Percentiles rank a stretch among this genome's conserved stretches.
These are phyloP conservation scores for Condylostoma magnum DNA, from an alignment of 169 alveolate species.

Conservation along the genomic window DNA sequence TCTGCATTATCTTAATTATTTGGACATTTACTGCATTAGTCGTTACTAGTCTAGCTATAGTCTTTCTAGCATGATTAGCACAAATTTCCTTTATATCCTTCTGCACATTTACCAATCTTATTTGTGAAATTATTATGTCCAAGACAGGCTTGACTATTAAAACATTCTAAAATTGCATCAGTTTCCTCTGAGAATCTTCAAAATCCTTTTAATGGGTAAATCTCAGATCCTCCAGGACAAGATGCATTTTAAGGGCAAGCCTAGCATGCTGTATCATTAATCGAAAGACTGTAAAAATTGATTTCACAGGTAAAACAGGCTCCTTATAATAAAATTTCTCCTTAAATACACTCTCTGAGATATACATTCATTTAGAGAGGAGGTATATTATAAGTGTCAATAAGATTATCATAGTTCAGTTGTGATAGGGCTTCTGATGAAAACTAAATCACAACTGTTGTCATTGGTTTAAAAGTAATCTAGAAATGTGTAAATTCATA, in stretches of 20 bases:
- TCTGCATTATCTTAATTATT: not conserved
- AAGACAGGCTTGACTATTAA: slow-evolving; percentile 26
- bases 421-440: not conserved
- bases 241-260: slow-evolving; percentile 35
- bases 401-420: not conserved
- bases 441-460: not conserved
- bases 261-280: slow-evolving; percentile 46
- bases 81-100: slow-evolving; percentile 47
- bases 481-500: not conserved
- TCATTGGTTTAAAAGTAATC: not conserved
- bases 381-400: not conserved
- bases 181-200: slow-evolving; percentile 41
- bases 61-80: slow-evolving; percentile 43
- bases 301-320: not conserved
- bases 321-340: not conserved
- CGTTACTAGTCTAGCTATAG: slow-evolving; percentile 24
- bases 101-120: slow-evolving; percentile 35
- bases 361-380: not conserved
- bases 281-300: slow-evolving; percentile 42
- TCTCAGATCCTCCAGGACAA: slow-evolving; percentile 40
- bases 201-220: slow-evolving; percentile 40
- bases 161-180: slow-evolving; percentile 33
- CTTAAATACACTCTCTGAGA: not conserved
- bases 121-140: slow-evolving; percentile 26
- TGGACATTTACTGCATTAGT: slow-evolving; percentile 47